Evolutionary conservation across 345 rosid species (phyloP).

Genomic region (Aquilaria malaccensis): DNA sequence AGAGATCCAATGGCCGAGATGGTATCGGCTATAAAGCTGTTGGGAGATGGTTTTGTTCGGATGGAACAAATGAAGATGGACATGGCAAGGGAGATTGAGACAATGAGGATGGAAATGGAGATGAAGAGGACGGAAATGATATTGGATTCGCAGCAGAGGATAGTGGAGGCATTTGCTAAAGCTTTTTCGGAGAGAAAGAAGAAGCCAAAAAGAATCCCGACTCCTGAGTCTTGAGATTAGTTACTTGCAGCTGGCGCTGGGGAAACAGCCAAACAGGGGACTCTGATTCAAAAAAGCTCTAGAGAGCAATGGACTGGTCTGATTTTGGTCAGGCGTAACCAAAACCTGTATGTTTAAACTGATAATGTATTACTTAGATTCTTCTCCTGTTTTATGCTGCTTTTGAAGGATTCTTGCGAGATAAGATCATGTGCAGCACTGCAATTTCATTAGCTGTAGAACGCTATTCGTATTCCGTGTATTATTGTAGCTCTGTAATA

Average conservation of each 20-base stretch:
- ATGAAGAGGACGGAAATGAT: slow-evolving; percentile 87
- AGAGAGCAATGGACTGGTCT: neutral
- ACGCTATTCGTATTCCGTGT: too few relatives aligned
- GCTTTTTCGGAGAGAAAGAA: slow-evolving; percentile 51
- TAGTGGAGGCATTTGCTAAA: slow-evolving; percentile 68
- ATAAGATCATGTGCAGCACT: too few relatives aligned
- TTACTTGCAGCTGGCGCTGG: too few relatives aligned
- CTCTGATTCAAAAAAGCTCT: too few relatives aligned
- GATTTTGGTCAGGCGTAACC: too few relatives aligned
- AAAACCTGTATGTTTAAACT: too few relatives aligned
- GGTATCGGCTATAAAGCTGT: slow-evolving; percentile 71
- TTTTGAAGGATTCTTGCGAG: too few relatives aligned
- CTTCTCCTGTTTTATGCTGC: too few relatives aligned
- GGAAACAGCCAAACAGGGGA: too few relatives aligned
- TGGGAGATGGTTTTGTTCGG: slow-evolving; percentile 77
- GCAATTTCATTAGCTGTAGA: too few relatives aligned
- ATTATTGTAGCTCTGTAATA: too few relatives aligned
- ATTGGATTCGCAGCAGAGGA: slow-evolving; percentile 73
- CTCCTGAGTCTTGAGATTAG: slow-evolving; percentile 16
- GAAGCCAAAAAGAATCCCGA: slow-evolving; percentile 33
- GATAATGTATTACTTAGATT: too few relatives aligned
- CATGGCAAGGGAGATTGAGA: slow-evolving; percentile 78
- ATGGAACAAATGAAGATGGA: slow-evolving; percentile 94
- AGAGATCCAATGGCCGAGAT: slow-evolving; percentile 61
- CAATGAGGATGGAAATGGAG: slow-evolving; percentile 87